Percentiles rank a stretch among this genome's conserved stretches.
Evolutionary conservation across 306 rosid genomes (phyloP).

Genomic region (Pterocarpus macrocarpus): DNA sequence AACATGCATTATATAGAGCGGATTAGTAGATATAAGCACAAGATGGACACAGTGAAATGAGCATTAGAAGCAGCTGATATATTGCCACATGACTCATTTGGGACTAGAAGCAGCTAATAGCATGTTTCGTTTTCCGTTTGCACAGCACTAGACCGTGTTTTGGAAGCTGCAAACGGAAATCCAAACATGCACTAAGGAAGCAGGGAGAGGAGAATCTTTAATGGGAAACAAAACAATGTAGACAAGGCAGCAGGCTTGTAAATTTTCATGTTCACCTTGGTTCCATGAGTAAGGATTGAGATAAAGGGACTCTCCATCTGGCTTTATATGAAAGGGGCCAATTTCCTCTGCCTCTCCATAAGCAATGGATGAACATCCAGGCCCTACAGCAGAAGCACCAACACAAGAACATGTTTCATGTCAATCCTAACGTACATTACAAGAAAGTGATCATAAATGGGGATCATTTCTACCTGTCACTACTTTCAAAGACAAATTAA

Average conservation of each 20-base stretch:
- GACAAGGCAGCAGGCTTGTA: background rate
- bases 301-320: conserved; percentile 73
- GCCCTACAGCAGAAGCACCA: conserved; percentile 58
- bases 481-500: background rate
- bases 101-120: too few species aligned
- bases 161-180: too few species aligned
- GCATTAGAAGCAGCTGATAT: too few species aligned
- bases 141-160: too few species aligned
- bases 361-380: conserved; percentile 96
- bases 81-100: too few species aligned
- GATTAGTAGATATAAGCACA: too few species aligned
- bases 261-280: conserved; percentile 55
- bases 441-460: background rate
- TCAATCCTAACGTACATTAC: background rate
- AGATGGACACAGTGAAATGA: too few species aligned
- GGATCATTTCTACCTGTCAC: background rate
- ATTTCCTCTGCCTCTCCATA: conserved; percentile 89
- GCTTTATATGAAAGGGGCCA: conserved; percentile 82
- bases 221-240: too few species aligned
- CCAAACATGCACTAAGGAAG: too few species aligned
- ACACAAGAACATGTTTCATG: background rate
- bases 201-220: too few species aligned
- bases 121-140: too few species aligned
- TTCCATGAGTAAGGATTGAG: conserved; percentile 91
- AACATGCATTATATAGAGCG: too few species aligned